Evolutionary conservation across 1,284 basidiomycete genomes (phyloP), one percentile per base, ranked within the genome.

Genomic region (Puccinia coronata): DNA sequence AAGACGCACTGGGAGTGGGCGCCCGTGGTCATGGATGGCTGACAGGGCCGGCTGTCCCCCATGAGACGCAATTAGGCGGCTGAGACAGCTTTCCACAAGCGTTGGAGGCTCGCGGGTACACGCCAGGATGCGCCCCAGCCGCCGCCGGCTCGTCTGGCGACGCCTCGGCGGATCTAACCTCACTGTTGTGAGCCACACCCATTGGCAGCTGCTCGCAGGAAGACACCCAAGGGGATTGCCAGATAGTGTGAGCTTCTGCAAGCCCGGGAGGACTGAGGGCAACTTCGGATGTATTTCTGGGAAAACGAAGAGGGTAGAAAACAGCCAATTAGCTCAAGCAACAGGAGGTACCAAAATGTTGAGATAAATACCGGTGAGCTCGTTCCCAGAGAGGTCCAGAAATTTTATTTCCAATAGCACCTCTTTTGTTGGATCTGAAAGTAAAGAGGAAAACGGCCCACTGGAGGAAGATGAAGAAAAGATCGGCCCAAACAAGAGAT

Each of bases 81-180:
- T 74, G 31, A 74, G n/a, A 49, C 72, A 74, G 43, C 55, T 49
- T n/a, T 74, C 72, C 4, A 74, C 72, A 6, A 74, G 72, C 9
- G 55, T 59, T 14, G 72, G 72, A 1, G 55, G 36, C 9, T 31
- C 16, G 14, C 16, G 14, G 6, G 34, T n/a, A 36, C 34, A 43
- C 6, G 53, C 39, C 41, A 74, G n/a, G 51, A 61, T n/a, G 1
- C 34, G 55, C 11, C 14, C 20, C 2, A 41, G 12, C 18, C 8
- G 34, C 2, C 28, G 9, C 16, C 43, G 47, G 36, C 36, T 28
- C 25, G 51, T 39, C 16, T 20, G 72, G 4, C 28, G 72, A 5
- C 53, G 51, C 20, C 1, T 59, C 20, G 55, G 72, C 14, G 18
- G 72, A 20, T 43, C 39, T n/a, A 74, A 18, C 53, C 23, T 43